Percentiles rank a stretch among this genome's conserved stretches.
phyloP scores from a whole-genome alignment of 2,329 filamentous ascomycete genomes.

The Clonostachys solani region DNA sequence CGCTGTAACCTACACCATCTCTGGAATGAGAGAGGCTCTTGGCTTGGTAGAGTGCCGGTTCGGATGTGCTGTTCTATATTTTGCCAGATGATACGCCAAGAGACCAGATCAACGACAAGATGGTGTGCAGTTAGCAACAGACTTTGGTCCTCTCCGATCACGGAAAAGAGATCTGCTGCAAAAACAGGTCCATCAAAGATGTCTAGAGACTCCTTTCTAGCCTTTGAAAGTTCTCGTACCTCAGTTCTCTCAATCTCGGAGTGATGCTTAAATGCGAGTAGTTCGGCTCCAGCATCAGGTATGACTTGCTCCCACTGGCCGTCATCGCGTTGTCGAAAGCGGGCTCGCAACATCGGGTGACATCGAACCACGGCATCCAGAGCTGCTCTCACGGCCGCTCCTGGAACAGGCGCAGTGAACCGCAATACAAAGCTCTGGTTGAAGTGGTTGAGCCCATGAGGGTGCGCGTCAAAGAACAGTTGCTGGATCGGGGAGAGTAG shows the following conservation, averaged over 20 bases:
- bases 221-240: constrained; percentile 11
- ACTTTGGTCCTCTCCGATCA: constrained; percentile 7
- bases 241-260: background rate
- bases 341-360: constrained; percentile 7
- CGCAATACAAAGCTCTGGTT: constrained; percentile 38
- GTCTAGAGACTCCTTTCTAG: no score
- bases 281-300: background rate
- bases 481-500: constrained; percentile 37
- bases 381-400: constrained; percentile 9
- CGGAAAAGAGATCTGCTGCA: no score
- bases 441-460: constrained; percentile 24
- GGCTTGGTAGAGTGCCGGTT: constrained; percentile 22
- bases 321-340: constrained; percentile 1
- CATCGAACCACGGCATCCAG: constrained; percentile 4
- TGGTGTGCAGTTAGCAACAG: constrained; percentile 28
- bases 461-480: constrained; percentile 28
- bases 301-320: constrained; percentile 5
- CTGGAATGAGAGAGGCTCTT: constrained; percentile 37
- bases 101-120: constrained; percentile 37
- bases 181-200: no score
- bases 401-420: constrained; percentile 11
- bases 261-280: constrained; percentile 2
- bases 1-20: background rate
- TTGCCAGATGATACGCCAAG: constrained; percentile 36
- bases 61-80: constrained; percentile 33